These are phyloP conservation scores for Diaporthe vexans DNA, from an alignment of 2,329 filamentous ascomycete species.

Conservation along the genomic window DNA sequence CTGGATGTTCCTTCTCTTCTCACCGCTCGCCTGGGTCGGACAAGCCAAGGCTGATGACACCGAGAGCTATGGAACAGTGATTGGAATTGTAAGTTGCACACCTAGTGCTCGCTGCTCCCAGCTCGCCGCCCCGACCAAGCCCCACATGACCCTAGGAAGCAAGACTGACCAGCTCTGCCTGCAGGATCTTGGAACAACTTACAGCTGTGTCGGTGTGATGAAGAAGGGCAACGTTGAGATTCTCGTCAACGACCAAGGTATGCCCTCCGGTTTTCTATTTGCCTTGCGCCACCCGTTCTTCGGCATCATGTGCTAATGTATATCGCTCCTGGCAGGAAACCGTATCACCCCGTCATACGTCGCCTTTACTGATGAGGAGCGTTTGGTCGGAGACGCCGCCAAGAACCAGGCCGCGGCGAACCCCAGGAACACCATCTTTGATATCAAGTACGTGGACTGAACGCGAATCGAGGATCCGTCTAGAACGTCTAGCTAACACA, in stretches of 20 bases:
- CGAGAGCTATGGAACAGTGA: conserved; percentile 88
- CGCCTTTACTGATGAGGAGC: conserved; percentile 96
- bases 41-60: conserved; percentile 80
- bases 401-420: conserved; percentile 94
- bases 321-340: conserved; percentile 70
- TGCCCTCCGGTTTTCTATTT: conserved; percentile 18
- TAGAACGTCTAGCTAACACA: not conserved
- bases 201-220: conserved; percentile 95
- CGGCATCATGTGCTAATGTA: not conserved
- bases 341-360: conserved; percentile 96
- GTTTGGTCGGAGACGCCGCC: conserved; percentile 95
- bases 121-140: not conserved
- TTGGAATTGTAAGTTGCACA: conserved; percentile 80
- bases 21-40: conserved; percentile 87
- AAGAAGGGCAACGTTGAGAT: conserved; percentile 96
- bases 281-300: too few species aligned
- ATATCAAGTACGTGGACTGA: conserved; percentile 79
- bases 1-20: conserved; percentile 92
- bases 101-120: not conserved
- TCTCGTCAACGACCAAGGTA: conserved; percentile 88
- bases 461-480: not conserved
- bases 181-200: conserved; percentile 87
- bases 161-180: conserved; percentile 44
- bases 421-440: conserved; percentile 82
- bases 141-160: not conserved